Evolutionary conservation across 495 filamentous ascomycete species (phyloP), one percentile per base, ranked within the genome.

Genomic region (Collariella sp.): DNA sequence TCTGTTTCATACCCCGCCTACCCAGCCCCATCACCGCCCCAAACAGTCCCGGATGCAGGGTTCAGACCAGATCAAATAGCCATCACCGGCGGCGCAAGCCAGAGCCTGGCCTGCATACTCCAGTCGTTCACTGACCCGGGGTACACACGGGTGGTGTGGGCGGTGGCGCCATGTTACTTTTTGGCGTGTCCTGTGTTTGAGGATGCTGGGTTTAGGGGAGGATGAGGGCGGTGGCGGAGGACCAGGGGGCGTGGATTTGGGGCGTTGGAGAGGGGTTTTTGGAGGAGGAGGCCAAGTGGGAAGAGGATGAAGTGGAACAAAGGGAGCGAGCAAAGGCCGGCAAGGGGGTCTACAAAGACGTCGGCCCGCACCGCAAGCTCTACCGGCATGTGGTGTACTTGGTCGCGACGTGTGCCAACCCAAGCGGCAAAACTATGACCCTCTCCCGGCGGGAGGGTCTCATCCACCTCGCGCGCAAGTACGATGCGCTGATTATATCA

Each of bases 361-460:
- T 55, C 13, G 57, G 50, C 15, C 68, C 69, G 13, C 73, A 73
- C 58, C 66, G 70, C 46, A 90, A 87, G 62, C 78, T 85, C 54
- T 95, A 95, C 68, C 80, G 80, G 29, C 87, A 93, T 62, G 63
- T 95, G 57, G 83, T 96, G 59, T 96, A 96, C 63, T 79, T 78
- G 18, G 86, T 89, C 5, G 86, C 90, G 0, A 90, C 87, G 0
- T 90, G 86, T 64, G 79, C 83, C 33, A 96, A 96, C 60, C 90
- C 90, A 0, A 86, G 85, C 0, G 83, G 80, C 5, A 82, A 82
- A 56, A 88, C 85, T 1, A 86, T 88, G 81, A 77, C 81, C 1
- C 67, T 85, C 22, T 61, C 67, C 19, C 77, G 82, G 7, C 76
- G 90, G 0, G 66, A 81, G 54, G 66, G 65, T 13, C 74, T 95